A percentile compares a stretch with the other conserved stretches of the same genome.
Conservation (phyloP, 2,329 filamentous ascomycete species). For the Colletotrichum trifolii region DNA sequence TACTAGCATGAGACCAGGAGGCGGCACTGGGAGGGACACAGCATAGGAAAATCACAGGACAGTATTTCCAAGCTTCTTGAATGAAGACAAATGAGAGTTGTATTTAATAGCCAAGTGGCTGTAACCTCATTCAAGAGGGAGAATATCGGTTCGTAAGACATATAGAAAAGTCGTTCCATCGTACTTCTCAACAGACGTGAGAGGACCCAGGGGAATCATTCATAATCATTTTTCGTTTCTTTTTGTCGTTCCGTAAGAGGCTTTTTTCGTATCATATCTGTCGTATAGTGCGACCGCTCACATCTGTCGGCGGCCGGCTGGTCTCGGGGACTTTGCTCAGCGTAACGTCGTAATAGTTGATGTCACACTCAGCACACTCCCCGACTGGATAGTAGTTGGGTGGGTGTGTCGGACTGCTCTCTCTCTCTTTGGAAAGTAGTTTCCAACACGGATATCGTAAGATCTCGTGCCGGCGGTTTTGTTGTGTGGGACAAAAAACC, state of each 20-base stretch:
- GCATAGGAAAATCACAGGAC: too few species aligned
- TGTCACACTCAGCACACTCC: constrained; percentile 26
- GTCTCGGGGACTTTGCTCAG: constrained; percentile 21
- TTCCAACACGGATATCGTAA: constrained; percentile 27
- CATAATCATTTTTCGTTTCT: constrained; percentile 16
- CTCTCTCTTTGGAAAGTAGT: neutral
- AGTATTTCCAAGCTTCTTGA: neutral
- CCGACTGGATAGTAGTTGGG: neutral
- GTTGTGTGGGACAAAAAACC: constrained; percentile 10
- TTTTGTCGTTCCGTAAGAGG: constrained; percentile 14
- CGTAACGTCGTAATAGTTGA: neutral
- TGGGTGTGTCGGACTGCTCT: constrained; percentile 28
- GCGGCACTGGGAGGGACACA: too few species aligned
- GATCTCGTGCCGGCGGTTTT: constrained; percentile 35
- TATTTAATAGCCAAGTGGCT: constrained; percentile 34
- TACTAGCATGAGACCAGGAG: too few species aligned
- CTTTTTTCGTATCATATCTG: constrained; percentile 10
- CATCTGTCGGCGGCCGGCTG: neutral
- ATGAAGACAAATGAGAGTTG: constrained; percentile 24
- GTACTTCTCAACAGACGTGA: constrained; percentile 27
- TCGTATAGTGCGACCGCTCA: constrained; percentile 2
- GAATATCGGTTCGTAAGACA: constrained; percentile 27
- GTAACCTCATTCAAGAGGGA: constrained; percentile 25
- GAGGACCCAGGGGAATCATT: constrained; percentile 13
- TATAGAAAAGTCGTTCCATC: constrained; percentile 30